phyloP scores from a whole-genome alignment of 345 rosid genomes.

The Rhodamnia rubescens region DNA sequence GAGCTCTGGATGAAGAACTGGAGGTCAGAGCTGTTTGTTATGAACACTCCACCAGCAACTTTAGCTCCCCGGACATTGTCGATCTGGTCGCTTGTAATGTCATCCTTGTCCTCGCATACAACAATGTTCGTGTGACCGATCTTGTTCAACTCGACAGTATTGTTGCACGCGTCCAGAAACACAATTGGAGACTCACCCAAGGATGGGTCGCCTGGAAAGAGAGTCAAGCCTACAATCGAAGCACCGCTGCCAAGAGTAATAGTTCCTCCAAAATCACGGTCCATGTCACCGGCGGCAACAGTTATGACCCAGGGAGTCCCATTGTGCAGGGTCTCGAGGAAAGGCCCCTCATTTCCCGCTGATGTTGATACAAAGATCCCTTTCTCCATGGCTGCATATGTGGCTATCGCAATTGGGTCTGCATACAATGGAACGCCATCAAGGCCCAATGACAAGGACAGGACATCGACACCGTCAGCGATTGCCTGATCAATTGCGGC shows the following conservation, averaged over 20 bases:
- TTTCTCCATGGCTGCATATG: conserved; percentile 38
- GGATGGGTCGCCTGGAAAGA: conserved; percentile 15
- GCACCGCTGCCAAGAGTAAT: conserved; percentile 16
- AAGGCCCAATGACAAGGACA: conserved; percentile 35
- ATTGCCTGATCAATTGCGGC: conserved; percentile 49
- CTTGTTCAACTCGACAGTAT: conserved; percentile 6
- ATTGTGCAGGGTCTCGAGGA: conserved; percentile 10
- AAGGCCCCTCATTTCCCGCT: conserved; percentile 14
- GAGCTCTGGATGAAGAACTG: conserved; percentile 1
- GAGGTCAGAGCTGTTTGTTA: conserved; percentile 15
- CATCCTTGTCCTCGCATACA: conserved; percentile 29
- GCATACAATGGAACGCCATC: conserved; percentile 22
- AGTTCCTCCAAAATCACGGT: conserved; percentile 18
- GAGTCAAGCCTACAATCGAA: conserved; percentile 8
- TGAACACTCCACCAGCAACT: conserved; percentile 27
- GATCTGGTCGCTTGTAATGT: conserved; percentile 11
- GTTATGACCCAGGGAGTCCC: conserved; percentile 32
- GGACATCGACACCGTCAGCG: conserved; percentile 34
- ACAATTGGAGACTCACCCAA: conserved; percentile 11
- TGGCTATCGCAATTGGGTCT: conserved; percentile 39
- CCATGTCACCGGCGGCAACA: conserved; percentile 22
- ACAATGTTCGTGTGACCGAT: conserved; percentile 15
- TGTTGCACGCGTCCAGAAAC: conserved; percentile 25
- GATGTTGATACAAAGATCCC: conserved; percentile 30
- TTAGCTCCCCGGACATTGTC: conserved; percentile 6